Evolutionary conservation across 345 rosid genomes (phyloP).

Genomic region (Syzygium aqueum): DNA sequence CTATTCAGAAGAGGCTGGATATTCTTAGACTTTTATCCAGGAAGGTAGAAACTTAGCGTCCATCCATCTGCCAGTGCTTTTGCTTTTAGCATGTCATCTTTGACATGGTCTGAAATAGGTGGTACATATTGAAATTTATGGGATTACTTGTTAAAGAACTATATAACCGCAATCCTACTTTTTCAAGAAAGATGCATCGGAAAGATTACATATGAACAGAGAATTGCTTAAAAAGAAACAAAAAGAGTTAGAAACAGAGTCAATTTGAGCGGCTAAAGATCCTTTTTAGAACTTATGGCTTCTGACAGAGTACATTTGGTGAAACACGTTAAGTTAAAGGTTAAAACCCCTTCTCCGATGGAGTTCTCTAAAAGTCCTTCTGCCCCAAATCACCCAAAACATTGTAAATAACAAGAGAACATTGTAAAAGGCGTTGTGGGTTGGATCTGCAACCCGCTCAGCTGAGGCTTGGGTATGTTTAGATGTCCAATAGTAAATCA

Average conservation of each 20-base stretch:
- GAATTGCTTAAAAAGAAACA: no score
- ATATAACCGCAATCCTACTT: no score
- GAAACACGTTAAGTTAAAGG: background rate
- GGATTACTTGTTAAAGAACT: background rate
- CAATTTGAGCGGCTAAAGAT: background rate
- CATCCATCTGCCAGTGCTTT: background rate
- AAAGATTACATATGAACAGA: background rate
- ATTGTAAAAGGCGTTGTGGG: background rate
- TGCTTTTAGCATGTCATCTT: background rate
- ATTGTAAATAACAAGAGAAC: no score
- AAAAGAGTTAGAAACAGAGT: background rate
- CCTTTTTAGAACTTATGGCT: background rate
- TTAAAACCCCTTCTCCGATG: background rate
- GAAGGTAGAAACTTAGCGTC: conserved; percentile 4
- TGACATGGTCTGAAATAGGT: background rate
- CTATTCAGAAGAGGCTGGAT: no score
- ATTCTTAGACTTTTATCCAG: no score
- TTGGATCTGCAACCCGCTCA: background rate
- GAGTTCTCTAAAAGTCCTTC: background rate
- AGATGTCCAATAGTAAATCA: background rate
- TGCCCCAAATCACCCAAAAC: background rate
- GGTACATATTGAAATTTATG: background rate
- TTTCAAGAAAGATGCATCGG: background rate
- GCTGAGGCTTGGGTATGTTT: background rate
- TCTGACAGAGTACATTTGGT: no score